These are phyloP conservation scores for Bacidia gigantensis DNA, from an alignment of 495 filamentous ascomycete genomes.

Conservation along the genomic window DNA sequence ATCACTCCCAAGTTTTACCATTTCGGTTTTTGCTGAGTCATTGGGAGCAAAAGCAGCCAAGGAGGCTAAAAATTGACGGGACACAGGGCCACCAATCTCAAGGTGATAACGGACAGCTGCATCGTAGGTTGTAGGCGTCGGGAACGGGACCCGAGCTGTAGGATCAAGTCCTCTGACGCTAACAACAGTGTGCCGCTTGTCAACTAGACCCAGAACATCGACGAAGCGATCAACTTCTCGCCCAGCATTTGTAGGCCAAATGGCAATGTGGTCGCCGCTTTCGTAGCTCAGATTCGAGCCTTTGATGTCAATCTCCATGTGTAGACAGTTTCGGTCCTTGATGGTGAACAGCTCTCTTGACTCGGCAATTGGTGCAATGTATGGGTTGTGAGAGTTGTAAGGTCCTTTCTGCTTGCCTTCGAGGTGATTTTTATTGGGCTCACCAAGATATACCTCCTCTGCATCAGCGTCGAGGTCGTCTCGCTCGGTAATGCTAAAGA, in stretches of 20 bases:
- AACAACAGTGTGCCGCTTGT: slow-evolving; percentile 73
- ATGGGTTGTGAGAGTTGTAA: slow-evolving; percentile 93
- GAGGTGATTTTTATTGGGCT: slow-evolving; percentile 92
- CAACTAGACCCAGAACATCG: slow-evolving; percentile 54
- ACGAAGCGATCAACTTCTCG: slow-evolving; percentile 87
- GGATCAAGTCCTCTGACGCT: slow-evolving; percentile 85
- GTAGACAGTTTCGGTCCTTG: slow-evolving; percentile 87
- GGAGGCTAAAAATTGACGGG: slow-evolving; percentile 83
- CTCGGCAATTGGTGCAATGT: slow-evolving; percentile 83
- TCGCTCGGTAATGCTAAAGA: slow-evolving; percentile 71
- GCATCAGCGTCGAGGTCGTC: slow-evolving; percentile 60
- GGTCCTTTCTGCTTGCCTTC: slow-evolving; percentile 76
- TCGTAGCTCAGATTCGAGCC: slow-evolving; percentile 81
- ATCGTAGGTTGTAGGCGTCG: slow-evolving; percentile 93
- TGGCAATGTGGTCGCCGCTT: slow-evolving; percentile 91
- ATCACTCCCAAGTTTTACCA: slow-evolving; percentile 76
- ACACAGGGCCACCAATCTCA: slow-evolving; percentile 90
- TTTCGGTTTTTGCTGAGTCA: slow-evolving; percentile 68
- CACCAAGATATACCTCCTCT: slow-evolving; percentile 84
- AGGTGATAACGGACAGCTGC: slow-evolving; percentile 90
- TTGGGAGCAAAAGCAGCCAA: slow-evolving; percentile 83
- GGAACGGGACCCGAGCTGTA: slow-evolving; percentile 94
- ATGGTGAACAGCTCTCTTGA: slow-evolving; percentile 85
- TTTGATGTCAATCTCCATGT: slow-evolving; percentile 89
- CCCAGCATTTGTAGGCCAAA: slow-evolving; percentile 96